These are phyloP conservation scores for Styphnolobium japonicum DNA, from an alignment of 306 rosid genomes.

Conservation along the genomic window DNA sequence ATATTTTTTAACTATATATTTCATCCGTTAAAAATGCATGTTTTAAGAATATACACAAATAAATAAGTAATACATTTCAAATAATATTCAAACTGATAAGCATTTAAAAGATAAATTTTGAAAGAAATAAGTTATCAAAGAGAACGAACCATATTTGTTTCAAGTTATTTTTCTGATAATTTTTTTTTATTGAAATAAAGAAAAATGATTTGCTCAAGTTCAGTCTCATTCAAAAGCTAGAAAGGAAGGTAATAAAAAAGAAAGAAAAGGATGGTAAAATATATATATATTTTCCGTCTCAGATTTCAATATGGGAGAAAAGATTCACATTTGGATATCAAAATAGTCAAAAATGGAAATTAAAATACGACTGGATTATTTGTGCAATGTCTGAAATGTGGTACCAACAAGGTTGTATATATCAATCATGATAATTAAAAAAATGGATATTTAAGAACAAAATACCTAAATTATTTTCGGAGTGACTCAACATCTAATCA, in stretches of 20 bases:
- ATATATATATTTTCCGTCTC: neutral
- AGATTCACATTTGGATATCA: neutral
- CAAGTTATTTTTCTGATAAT: neutral
- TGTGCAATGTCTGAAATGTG: neutral
- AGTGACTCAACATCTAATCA: neutral
- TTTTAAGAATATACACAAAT: neutral
- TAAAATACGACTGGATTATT: neutral
- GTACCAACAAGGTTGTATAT: neutral
- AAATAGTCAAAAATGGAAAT: neutral
- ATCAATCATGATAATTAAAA: neutral
- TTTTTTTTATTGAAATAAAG: neutral
- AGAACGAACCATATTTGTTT: neutral
- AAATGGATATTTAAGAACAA: neutral
- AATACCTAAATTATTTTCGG: neutral
- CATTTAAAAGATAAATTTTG: neutral
- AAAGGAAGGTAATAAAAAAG: neutral
- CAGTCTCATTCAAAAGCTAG: neutral
- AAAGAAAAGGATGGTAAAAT: neutral
- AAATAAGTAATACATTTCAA: neutral
- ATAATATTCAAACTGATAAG: neutral
- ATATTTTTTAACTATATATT: neutral
- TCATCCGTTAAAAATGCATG: neutral
- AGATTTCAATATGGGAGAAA: neutral
- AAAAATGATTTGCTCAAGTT: neutral
- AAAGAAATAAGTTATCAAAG: neutral